Evolutionary conservation across 768 basidiomycete genomes (phyloP), one percentile per base, ranked within the genome.

Genomic region (Leucosporidium creatinivorum): DNA sequence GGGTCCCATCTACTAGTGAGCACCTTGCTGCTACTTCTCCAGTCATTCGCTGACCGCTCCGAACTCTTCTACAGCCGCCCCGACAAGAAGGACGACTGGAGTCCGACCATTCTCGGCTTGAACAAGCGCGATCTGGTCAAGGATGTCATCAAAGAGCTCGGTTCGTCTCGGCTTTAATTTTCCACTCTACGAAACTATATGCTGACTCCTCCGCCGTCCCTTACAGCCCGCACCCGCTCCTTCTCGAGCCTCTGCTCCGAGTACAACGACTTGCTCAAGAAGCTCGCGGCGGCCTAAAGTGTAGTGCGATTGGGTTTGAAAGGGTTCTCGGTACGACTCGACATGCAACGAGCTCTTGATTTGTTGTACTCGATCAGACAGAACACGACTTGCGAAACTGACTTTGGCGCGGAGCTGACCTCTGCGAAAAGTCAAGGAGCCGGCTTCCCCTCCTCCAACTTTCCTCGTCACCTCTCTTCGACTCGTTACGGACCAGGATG

Each of bases 1-100:
- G 73, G 93, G 93, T 21, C 93, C 93, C 0, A 80, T 93, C 49
- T 94, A 90, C 79, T 88, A 86, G 93, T 93, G 75, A 66, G 89
- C 48, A 66, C 33, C 10, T 33, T 33, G 5, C 33, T 25, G 47
- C 49, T 57, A 6, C 10, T 68, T 23, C 67, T 67, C 25, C 9
- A 59, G 36, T n/a, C n/a, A n/a, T n/a, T n/a, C n/a, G n/a, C 19
- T 57, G 30, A 56, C 49, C n/a, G 17, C 2, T 55, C 28, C 44
- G 0, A 30, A n/a, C 6, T 8, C 39, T 44, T 13, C 15, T 44
- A 44, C 74, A 88, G 88, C 85, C 85, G 88, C 44, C 86, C 88
- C 56, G 83, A 83, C 23, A 81, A 83, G 65, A 85, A 80, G 50
- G 81, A 89, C 4, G 82, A 84, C 18, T 93, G 91, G 89, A 81